Evolutionary conservation across 192 early-diverging fungal species (phyloP), one percentile per base, ranked within the genome.

Genomic region (Umbelopsis sp.): DNA sequence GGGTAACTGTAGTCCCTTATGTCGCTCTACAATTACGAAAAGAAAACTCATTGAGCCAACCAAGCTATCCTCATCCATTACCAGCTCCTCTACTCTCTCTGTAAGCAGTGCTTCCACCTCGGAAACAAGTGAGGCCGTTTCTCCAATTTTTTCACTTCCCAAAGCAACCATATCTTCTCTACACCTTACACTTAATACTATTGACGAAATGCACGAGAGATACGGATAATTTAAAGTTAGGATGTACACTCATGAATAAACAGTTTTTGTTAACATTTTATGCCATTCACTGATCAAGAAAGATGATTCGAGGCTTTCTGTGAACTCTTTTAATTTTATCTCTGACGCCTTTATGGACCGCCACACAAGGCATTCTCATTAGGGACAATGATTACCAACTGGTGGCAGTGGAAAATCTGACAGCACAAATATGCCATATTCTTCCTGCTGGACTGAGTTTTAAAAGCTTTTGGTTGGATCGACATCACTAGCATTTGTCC

Each of bases 181-280:
- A 32, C 56, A 62, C 31, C 56, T 62, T 17, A 34, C 56, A 0
- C 14, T 62, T 12, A 62, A 62, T 32, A 62, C 56, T 32, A 62
- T 62, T 20, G 56, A 62, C 3, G 56, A 62, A 34, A 62, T 62
- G 56, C 56, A 62, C 14, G 56, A 62, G n/a, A 11, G 56, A 20
- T 62, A 34, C 26, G 12, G 4, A 34, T 62, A n/a, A 62, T n/a
- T n/a, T 29, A 29, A 62, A 14, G 2, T 62, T 29, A 14, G 10
- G 1, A 34, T 49, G 47, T 21, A n/a, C 47, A 49, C 20, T 21
- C 2, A 49, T 49, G n/a, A 49, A 49, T 49, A 49, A n/a, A 21
- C 0, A 49, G 1, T n/a, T 6, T 21, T 5, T n/a, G 47, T n/a
- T n/a, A 49, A 9, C n/a, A 49, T 49, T n/a, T 5, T 17, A n/a